phyloP scores from a whole-genome alignment of 225 moss, liverwort and hornwort genomes.

The Lunularia cruciata region DNA sequence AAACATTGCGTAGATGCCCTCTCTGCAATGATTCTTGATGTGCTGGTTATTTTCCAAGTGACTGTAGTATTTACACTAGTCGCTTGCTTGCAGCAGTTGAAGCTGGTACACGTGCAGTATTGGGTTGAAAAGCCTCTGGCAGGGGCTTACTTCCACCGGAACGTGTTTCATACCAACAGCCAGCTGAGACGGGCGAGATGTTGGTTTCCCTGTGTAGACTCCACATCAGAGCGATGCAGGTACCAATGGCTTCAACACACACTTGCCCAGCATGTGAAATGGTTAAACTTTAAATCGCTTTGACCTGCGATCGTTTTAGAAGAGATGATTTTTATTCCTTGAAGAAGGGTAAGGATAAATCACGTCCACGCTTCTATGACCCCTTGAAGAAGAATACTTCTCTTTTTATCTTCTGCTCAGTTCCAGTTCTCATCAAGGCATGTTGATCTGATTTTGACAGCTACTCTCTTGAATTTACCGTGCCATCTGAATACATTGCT shows the following conservation, averaged over 20 bases:
- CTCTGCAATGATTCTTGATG: too few species aligned
- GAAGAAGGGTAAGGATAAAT: too few species aligned
- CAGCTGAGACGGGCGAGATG: slow-evolving; percentile 91
- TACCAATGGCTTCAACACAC: too few species aligned
- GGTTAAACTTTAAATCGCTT: too few species aligned
- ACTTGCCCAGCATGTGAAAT: too few species aligned
- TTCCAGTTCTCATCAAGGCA: background rate
- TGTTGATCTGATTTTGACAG: slow-evolving; percentile 44
- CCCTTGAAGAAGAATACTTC: too few species aligned
- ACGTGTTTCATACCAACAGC: slow-evolving; percentile 72
- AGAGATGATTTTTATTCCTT: too few species aligned
- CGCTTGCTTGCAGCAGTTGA: slow-evolving; percentile 46
- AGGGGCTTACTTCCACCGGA: slow-evolving; percentile 79
- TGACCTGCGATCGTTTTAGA: too few species aligned
- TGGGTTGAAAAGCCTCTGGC: slow-evolving; percentile 84
- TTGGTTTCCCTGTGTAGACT: slow-evolving; percentile 99
- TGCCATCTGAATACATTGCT: slow-evolving; percentile 79
- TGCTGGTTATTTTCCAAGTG: too few species aligned
- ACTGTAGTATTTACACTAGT: background rate
- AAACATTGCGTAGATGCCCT: background rate
- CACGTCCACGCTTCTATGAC: too few species aligned
- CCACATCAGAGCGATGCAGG: slow-evolving; percentile 85
- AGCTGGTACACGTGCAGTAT: slow-evolving; percentile 78
- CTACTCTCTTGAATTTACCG: slow-evolving; percentile 90
- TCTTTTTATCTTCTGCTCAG: background rate